Percentiles rank a stretch among this genome's conserved stretches.
These are phyloP conservation scores for Pseudozyma sp. DNA, from an alignment of 1,284 basidiomycete species.

Conservation along the genomic window DNA sequence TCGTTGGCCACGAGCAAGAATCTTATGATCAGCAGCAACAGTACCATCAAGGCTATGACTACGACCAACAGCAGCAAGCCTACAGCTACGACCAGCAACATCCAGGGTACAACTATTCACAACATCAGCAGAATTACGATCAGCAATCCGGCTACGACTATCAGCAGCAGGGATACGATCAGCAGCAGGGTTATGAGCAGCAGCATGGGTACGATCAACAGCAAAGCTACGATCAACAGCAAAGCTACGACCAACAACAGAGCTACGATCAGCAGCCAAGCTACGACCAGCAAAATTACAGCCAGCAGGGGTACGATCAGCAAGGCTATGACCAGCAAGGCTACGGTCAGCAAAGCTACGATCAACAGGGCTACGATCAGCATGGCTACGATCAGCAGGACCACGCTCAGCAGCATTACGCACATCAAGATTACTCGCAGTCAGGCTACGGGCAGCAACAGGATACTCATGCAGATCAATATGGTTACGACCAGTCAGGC, in stretches of 20 bases:
- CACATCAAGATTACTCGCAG: slow-evolving; percentile 3
- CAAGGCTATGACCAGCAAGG: slow-evolving; percentile 24
- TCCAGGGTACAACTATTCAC: slow-evolving; percentile 17
- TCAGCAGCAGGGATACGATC: slow-evolving; percentile 23
- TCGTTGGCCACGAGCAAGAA: slow-evolving; percentile 18
- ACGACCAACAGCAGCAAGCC: slow-evolving; percentile 27
- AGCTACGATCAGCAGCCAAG: slow-evolving; percentile 16
- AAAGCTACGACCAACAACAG: slow-evolving; percentile 17
- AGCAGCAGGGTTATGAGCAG: not conserved
- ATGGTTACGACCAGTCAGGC: slow-evolving; percentile 21
- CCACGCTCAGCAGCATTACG: slow-evolving; percentile 17
- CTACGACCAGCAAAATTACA: slow-evolving; percentile 9
- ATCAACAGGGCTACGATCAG: slow-evolving; percentile 21
- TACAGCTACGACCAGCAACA: slow-evolving; percentile 29
- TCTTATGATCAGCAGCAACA: slow-evolving; percentile 9
- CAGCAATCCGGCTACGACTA: slow-evolving; percentile 3
- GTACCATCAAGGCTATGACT: not conserved
- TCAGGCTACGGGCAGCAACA: slow-evolving; percentile 16
- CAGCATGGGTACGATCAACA: slow-evolving; percentile 11
- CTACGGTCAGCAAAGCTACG: slow-evolving; percentile 26
- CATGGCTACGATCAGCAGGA: slow-evolving; percentile 17
- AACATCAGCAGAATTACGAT: slow-evolving; percentile 10
- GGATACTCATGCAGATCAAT: slow-evolving; percentile 12
- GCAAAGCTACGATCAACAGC: slow-evolving; percentile 18
- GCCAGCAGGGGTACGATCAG: slow-evolving; percentile 10